A percentile compares a stretch with the other conserved stretches of the same genome.
Evolutionary conservation across 768 basidiomycete genomes (phyloP).

Genomic region (Suillus tomentosus): DNA sequence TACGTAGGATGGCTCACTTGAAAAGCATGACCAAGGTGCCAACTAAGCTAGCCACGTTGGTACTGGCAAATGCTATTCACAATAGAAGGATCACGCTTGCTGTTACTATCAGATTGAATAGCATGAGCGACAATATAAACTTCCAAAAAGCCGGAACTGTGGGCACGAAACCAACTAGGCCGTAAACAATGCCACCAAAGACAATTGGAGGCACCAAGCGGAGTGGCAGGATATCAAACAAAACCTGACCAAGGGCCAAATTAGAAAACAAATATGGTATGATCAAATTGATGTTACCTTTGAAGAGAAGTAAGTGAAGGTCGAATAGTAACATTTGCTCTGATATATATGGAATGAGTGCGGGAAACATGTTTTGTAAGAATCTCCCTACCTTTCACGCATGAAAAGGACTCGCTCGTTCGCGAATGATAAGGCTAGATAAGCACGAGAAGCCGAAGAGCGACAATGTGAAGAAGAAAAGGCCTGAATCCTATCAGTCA

Average conservation of each 20-base stretch:
- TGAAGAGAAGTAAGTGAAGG: conserved; percentile 94
- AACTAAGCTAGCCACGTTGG: conserved; percentile 88
- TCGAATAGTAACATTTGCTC: conserved; percentile 96
- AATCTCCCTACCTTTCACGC: conserved; percentile 73
- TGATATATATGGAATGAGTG: conserved; percentile 30
- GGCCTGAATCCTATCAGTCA: conserved; percentile 44
- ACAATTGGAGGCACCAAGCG: conserved; percentile 94
- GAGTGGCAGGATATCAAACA: conserved; percentile 95
- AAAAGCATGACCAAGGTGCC: conserved; percentile 97
- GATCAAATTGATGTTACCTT: conserved; percentile 52
- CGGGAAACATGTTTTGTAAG: no score
- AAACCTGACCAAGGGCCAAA: conserved; percentile 50
- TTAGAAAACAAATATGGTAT: conserved; percentile 2
- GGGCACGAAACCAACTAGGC: conserved; percentile 92
- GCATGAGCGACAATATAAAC: conserved; percentile 91
- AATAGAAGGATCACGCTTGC: conserved; percentile 90
- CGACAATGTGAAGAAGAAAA: conserved; percentile 98
- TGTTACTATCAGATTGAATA: conserved; percentile 97
- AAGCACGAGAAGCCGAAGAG: conserved; percentile 97
- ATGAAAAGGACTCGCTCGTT: conserved; percentile 96
- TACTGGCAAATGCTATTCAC: conserved; percentile 85
- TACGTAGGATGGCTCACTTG: conserved; percentile 66
- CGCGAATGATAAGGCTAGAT: conserved; percentile 88
- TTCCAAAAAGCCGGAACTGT: conserved; percentile 94
- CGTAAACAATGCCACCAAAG: conserved; percentile 94